These are phyloP conservation scores for Aphanocladium album DNA, from an alignment of 2,329 filamentous ascomycete genomes.

Conservation along the genomic window DNA sequence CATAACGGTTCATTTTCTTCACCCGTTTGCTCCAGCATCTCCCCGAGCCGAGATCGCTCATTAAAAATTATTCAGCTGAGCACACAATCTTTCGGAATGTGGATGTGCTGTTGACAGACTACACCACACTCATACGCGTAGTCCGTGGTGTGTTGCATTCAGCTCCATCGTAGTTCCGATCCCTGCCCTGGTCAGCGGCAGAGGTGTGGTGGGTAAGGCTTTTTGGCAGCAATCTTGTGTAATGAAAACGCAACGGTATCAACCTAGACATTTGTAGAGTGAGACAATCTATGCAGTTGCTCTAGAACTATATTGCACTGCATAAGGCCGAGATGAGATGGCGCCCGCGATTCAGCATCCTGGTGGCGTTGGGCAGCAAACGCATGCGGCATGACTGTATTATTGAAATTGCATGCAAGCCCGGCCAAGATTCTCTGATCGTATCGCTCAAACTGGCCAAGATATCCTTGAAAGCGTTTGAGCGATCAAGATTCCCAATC, in stretches of 20 bases:
- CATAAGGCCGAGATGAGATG: conserved; percentile 7
- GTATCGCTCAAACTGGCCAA: too few relatives aligned
- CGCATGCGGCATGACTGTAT: background rate
- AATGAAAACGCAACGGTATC: background rate
- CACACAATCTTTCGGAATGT: background rate
- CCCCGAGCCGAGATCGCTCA: background rate
- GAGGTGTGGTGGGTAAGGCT: background rate
- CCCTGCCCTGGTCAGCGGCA: background rate
- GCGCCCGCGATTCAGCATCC: background rate
- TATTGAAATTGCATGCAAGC: conserved; percentile 2
- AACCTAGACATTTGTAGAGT: background rate
- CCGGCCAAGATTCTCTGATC: background rate
- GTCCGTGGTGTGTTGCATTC: background rate
- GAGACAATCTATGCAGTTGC: conserved; percentile 1
- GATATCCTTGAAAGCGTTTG: too few relatives aligned
- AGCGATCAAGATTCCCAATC: too few relatives aligned
- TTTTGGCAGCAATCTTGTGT: background rate
- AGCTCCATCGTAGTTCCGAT: conserved; percentile 2
- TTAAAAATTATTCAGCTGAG: background rate
- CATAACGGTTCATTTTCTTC: background rate
- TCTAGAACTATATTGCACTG: background rate
- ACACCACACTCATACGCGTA: background rate
- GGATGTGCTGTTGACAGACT: background rate
- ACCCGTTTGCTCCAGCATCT: background rate
- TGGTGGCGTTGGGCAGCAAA: conserved; percentile 2